Percentiles rank a stretch among this genome's conserved stretches.
These are phyloP conservation scores for Didymella arachidicola DNA, from an alignment of 2,329 filamentous ascomycete genomes.

Conservation along the genomic window DNA sequence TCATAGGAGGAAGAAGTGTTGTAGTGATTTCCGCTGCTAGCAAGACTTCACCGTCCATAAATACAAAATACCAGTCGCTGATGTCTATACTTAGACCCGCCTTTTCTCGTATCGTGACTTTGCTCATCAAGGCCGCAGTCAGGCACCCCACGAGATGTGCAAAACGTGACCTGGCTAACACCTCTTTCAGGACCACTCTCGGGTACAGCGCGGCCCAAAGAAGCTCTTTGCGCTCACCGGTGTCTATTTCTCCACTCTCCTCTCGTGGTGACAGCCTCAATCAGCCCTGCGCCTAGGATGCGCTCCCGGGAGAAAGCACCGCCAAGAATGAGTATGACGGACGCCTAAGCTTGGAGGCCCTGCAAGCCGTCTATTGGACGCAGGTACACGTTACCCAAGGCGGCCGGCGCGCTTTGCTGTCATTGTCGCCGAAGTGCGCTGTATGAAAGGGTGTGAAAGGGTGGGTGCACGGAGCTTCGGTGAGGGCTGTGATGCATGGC, in stretches of 20 bases:
- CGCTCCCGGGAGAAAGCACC: background rate
- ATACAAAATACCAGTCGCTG: conserved; percentile 9
- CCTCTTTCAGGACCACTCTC: background rate
- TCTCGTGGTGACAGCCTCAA: background rate
- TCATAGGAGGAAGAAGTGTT: background rate
- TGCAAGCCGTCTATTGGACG: conserved; percentile 1
- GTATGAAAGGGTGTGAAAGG: background rate
- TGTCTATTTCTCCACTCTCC: background rate
- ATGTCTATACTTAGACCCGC: conserved; percentile 7
- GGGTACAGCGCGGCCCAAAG: background rate
- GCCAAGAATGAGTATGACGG: background rate
- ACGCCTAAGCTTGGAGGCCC: background rate
- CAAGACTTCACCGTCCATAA: background rate
- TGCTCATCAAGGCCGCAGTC: background rate
- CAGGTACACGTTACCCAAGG: background rate
- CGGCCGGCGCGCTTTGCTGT: background rate
- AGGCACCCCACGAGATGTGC: conserved; percentile 3
- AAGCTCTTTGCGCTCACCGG: conserved; percentile 1
- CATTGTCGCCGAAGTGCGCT: background rate
- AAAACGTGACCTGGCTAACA: background rate
- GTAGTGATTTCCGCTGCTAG: too few species aligned
- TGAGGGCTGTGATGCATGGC: conserved; percentile 6
- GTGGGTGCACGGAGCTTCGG: conserved; percentile 1
- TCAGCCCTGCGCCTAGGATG: conserved; percentile 1
- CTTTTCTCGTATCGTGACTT: background rate